Conservation (phyloP, 345 rosid genomes). For the Gossypium raimondii region DNA sequence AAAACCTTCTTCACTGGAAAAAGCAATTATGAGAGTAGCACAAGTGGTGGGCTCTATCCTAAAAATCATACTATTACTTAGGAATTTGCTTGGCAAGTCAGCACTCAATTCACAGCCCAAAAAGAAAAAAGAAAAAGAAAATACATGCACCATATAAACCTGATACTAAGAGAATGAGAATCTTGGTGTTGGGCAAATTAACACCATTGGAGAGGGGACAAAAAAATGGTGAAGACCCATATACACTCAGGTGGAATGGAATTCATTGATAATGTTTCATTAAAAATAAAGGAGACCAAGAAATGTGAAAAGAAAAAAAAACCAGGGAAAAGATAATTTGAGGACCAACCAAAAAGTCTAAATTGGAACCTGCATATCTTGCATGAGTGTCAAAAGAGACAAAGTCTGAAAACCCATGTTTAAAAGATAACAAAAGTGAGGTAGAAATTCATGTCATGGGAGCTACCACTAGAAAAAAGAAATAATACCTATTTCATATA, state of each 20-base stretch:
- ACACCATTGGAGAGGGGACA: conserved; percentile 20
- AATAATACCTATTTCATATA: background rate
- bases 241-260: conserved; percentile 16
- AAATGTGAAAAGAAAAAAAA: conserved; percentile 13
- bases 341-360: conserved; percentile 30
- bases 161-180: conserved; percentile 18
- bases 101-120: conserved; percentile 4
- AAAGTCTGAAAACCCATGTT: conserved; percentile 26
- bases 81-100: conserved; percentile 13
- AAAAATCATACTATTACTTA: background rate
- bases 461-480: conserved; percentile 32
- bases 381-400: conserved; percentile 28
- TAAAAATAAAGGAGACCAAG: background rate
- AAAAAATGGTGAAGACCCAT: conserved; percentile 24
- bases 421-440: conserved; percentile 57
- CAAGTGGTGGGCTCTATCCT: conserved; percentile 30
- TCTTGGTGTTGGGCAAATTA: conserved; percentile 21
- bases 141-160: conserved; percentile 4
- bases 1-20: background rate
- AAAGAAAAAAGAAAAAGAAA: conserved; percentile 11
- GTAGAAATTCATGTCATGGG: conserved; percentile 41
- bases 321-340: conserved; percentile 11
- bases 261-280: conserved; percentile 19
- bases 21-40: background rate
- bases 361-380: conserved; percentile 21